Conservation (phyloP, 169 alveolate genomes). For the Eimeria necatrix region DNA sequence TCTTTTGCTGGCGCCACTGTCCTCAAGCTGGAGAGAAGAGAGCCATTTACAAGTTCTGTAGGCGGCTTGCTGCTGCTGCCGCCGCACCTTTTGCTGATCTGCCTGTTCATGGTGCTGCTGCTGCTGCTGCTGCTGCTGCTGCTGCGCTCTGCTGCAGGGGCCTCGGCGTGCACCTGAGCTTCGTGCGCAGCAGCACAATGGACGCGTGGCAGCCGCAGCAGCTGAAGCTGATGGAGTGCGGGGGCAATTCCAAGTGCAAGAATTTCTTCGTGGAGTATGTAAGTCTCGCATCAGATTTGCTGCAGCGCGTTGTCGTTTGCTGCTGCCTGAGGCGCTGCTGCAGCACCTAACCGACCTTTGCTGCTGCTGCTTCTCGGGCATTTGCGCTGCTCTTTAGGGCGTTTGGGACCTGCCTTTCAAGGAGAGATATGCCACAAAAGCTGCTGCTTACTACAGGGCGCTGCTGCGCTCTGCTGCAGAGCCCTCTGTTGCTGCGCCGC, state of each 20-base stretch:
- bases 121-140: neutral
- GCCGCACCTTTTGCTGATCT: neutral
- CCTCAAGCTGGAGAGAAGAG: no score
- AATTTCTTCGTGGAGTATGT: constrained; percentile 81
- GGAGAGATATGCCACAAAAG: constrained; percentile 80
- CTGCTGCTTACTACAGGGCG: constrained; percentile 81
- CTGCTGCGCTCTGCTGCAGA: constrained; percentile 76
- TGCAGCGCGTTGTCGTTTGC: neutral
- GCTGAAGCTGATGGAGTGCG: constrained; percentile 86
- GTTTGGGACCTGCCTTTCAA: constrained; percentile 77
- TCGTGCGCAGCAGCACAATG: constrained; percentile 95
- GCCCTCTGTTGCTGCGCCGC: constrained; percentile 61
- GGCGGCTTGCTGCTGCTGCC: neutral
- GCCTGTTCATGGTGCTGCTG: neutral
- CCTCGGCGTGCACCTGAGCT: constrained; percentile 97
- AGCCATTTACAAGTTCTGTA: no score
- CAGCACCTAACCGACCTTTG: neutral
- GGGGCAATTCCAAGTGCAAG: constrained; percentile 82
- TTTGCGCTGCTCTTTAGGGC: constrained; percentile 59
- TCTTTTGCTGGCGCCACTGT: neutral
- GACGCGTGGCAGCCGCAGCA: constrained; percentile 94
- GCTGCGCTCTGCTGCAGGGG: constrained; percentile 86
- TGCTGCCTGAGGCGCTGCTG: neutral
- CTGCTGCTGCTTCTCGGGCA: neutral
- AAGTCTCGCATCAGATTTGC: neutral